Percentiles rank a stretch among this genome's conserved stretches.
Evolutionary conservation across 2,329 filamentous ascomycete species (phyloP).

Genomic region (Sarocladium oryzae): DNA sequence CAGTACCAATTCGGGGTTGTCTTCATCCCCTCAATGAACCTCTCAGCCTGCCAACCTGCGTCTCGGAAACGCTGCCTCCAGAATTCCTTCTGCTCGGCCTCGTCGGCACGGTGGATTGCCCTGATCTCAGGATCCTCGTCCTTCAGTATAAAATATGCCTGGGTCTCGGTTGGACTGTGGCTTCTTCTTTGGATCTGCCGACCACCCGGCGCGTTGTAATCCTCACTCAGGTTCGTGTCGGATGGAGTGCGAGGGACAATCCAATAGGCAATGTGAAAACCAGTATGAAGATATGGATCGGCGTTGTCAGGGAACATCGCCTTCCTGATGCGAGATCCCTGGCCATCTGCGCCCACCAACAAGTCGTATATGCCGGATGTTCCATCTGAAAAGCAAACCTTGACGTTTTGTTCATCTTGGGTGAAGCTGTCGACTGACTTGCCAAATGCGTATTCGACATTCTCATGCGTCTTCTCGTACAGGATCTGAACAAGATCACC

Average conservation of each 20-base stretch:
- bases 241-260: slow-evolving; percentile 20
- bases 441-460: slow-evolving; percentile 21
- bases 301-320: slow-evolving; percentile 17
- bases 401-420: slow-evolving; percentile 24
- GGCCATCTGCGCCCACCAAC: slow-evolving; percentile 49
- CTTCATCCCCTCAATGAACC: slow-evolving; percentile 25
- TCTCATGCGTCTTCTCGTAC: slow-evolving; percentile 31
- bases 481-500: slow-evolving; percentile 46
- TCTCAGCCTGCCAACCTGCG: slow-evolving; percentile 33
- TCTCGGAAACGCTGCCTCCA: slow-evolving; percentile 25
- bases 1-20: slow-evolving; percentile 34
- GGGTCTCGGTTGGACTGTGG: slow-evolving; percentile 19
- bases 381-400: slow-evolving; percentile 37
- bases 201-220: slow-evolving; percentile 22
- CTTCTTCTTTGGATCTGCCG: slow-evolving; percentile 27
- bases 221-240: slow-evolving; percentile 20
- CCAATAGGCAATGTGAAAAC: slow-evolving; percentile 24
- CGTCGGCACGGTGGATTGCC: background rate
- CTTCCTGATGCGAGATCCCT: slow-evolving; percentile 15
- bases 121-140: slow-evolving; percentile 16
- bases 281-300: slow-evolving; percentile 23
- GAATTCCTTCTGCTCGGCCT: slow-evolving; percentile 27
- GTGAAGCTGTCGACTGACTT: slow-evolving; percentile 22
- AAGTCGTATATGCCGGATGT: slow-evolving; percentile 38
- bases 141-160: slow-evolving; percentile 27